Evolutionary conservation across 1,284 basidiomycete species (phyloP), one percentile per base, ranked within the genome.

Genomic region (Puccinia triticina): DNA sequence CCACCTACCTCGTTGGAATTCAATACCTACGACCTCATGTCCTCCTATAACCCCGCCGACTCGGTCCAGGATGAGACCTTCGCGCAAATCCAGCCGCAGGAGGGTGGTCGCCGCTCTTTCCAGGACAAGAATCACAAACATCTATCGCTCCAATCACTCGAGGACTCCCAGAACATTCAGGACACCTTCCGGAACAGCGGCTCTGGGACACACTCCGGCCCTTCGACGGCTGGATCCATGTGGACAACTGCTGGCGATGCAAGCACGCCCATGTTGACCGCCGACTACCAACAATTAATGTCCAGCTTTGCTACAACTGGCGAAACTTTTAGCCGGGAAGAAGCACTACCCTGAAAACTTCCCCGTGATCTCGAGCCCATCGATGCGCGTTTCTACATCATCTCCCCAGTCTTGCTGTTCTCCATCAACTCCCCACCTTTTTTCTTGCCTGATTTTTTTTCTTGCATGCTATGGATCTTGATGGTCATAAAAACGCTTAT

Each of bases 91-190:
- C 50, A 55, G 2, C 12, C 29, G 12, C 18, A 50, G 34, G 34
- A 7, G 29, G 40, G 18, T 11, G 29, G 34, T 73, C 71, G 71
- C 7, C 71, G 71, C 23, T 29, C 46, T 14, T 74, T 74, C 14
- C n/a, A 26, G 14, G 72, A 53, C 5, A 74, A 74, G 50, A 74
- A 74, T 32, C 72, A 74, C 50, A 74, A 74, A 32, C 26, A 74
- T 14, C 50, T 74, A 1, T 74, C 72, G 23, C 50, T 74, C 18
- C 72, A 57, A 53, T 40, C 50, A 1, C 26, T 72, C 1, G 72
- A 57, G 16, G 11, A 7, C 29, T 37, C 66, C 4, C 29, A 34
- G 21, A 26, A 26, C 23, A 12, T 48, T 26, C 48, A 23, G 50
- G 72, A 40, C 32, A 46, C 21, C 21, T 74, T 74, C 50, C 21